Base-by-base conservation (phyloP, 352 stramenopile genomes). In the Globisporangium spiculum region DNA sequence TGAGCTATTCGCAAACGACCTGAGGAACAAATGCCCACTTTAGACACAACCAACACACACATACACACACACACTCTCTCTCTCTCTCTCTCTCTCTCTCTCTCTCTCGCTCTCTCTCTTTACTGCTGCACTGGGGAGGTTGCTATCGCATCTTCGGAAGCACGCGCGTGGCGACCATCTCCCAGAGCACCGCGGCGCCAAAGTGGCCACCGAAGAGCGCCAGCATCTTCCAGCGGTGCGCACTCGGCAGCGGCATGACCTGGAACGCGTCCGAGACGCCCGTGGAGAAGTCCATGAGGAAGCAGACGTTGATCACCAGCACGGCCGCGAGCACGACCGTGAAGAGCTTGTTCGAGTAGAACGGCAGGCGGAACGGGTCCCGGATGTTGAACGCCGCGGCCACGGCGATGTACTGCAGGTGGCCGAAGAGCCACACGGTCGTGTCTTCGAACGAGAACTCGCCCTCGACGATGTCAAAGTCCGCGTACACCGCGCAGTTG, bases 371-470 rank as follows among this genome's bases (percentile, higher is more conserved):
- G 68, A 84, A 91, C 0, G 72, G 64, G 63, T 88, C 80, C 54
- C 82, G 77, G 52, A 86, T 58, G 62, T 89, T 81, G 64, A 91
- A 88, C 12, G 80, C 83, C 0, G 81, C 73, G 1, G 80, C 80
- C 20, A 91, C 77, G 6, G 73, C 71, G 38, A 84, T 72, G 64
- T 87, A 91, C 18, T 73, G 69, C 69, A 88, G 34, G 63, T 89
- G 83, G 6, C 75, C 76, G 61, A 85, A 91, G 41, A 91, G 70
- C 80, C 79, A 91, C 26, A 82, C 75, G 27, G 60, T 75, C 18
- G 82, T 74, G 69, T 81, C 77, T 63, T 89, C 82, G 60, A 78
- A 78, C 75, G 80, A 10, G 64, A 80, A 78, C 74, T 79, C 67
- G 38, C 76, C 73, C 53, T 75, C 70, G 50, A 73, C 77, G 20